Conservation (phyloP, 2,329 filamentous ascomycete species). For the Ambrosiella beaveri region DNA sequence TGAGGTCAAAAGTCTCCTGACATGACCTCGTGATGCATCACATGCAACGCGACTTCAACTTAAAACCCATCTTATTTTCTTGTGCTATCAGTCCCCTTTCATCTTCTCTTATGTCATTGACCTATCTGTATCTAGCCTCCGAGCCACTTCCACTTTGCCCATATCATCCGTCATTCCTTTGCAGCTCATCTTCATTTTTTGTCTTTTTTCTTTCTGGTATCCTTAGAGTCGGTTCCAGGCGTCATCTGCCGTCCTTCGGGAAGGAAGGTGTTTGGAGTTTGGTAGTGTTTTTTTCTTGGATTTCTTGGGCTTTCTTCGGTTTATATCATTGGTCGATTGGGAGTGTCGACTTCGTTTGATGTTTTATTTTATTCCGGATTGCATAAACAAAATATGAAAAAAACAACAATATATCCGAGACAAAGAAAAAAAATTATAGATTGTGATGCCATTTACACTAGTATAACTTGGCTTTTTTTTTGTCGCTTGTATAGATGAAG, state of each 20-base stretch:
- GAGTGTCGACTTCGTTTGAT: not conserved
- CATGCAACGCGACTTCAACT: not conserved
- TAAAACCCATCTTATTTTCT: too few relatives aligned
- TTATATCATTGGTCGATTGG: slow-evolving; percentile 1
- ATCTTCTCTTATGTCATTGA: not conserved
- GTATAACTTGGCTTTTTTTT: not conserved
- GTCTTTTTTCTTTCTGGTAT: not conserved
- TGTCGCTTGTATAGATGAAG: not conserved
- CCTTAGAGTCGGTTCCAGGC: not conserved
- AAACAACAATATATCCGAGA: not conserved
- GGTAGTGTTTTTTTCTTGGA: not conserved
- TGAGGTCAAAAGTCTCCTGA: not conserved
- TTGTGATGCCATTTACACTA: not conserved
- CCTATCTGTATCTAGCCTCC: not conserved
- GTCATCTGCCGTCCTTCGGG: not conserved
- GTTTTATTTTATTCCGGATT: not conserved
- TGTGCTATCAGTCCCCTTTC: not conserved
- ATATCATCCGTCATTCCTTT: not conserved
- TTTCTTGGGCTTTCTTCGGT: slow-evolving; percentile 4
- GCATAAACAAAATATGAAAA: not conserved
- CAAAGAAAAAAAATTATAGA: not conserved
- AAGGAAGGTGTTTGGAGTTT: slow-evolving; percentile 4
- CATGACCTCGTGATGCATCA: not conserved
- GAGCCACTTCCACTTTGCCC: not conserved
- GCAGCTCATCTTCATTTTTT: not conserved